Percentiles rank a stretch among this genome's conserved stretches.
Evolutionary conservation across 78 protist species (phyloP).

Genomic region (Neovahlkampfia damariscottae): DNA sequence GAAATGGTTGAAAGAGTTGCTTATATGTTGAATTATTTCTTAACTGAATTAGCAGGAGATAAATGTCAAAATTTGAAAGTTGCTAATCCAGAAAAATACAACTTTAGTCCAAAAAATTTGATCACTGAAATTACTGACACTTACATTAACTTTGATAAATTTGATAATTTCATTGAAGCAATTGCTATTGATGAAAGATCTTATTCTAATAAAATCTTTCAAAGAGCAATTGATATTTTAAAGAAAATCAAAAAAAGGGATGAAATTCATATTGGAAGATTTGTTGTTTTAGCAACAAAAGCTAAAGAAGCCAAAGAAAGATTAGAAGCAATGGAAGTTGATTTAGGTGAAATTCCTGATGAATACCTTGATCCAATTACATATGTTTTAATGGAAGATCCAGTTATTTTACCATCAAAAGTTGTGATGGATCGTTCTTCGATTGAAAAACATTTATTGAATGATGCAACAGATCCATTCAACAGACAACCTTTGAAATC

Average conservation of each 20-base stretch:
- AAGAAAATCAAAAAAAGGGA: not conserved
- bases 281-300: not conserved
- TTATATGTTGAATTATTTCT: not conserved
- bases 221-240: not conserved
- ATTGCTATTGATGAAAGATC: not conserved
- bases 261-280: not conserved
- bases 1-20: conserved; percentile 5
- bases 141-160: not conserved
- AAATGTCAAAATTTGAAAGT: not conserved
- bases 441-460: not conserved
- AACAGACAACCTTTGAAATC: not conserved
- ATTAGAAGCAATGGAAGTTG: not conserved
- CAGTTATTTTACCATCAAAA: conserved; percentile 3
- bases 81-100: not conserved
- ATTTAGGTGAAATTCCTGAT: conserved; percentile 1
- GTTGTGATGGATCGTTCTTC: conserved; percentile 1
- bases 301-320: not conserved
- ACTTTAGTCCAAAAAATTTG: not conserved
- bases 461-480: conserved; percentile 11
- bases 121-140: not conserved
- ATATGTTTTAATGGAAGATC: not conserved
- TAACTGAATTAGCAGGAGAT: not conserved
- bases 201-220: not conserved
- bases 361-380: not conserved
- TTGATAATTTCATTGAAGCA: not conserved